Evolutionary conservation across 257 asterid genomes (phyloP), one percentile per base, ranked within the genome.

Genomic region (Ilex aquifolium): DNA sequence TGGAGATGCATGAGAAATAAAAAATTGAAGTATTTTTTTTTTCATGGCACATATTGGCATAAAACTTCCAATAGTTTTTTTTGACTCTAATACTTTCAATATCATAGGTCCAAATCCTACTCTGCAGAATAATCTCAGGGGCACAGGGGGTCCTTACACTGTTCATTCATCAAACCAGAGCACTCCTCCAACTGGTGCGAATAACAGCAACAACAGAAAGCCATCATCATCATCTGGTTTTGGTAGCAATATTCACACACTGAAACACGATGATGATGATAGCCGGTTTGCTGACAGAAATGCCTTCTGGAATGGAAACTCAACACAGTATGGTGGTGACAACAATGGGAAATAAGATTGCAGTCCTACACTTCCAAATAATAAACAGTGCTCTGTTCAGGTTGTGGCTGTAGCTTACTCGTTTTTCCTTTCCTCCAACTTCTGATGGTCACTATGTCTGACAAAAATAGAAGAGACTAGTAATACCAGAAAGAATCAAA

Each of bases 251-350:
- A 85, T 92, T 65, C 99, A 92, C 81, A 92, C 99, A 15, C 70
- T 92, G 68, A 87, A 75, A 66, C 96, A 76, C 6, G 84, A 79
- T 2, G 95, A 86, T 40, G 91, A 88, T 60, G 94, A 80, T 30
- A 48, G 56, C 21, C 82, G 69, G 30, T 84, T 75, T 65, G 66
- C 73, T 6, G 91, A 82, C 63, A 79, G 79, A 73, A 89, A 92
- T 60, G 69, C 84, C 48, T 92, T 83, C 69, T 92, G 99, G 99
- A 92, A 92, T 59, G 97, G 99, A 32, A 92, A 92, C 64, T 92
- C 99, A 8, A 89, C 99, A 2, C 90, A 92, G 62, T 92, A 31
- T 75, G 97, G 95, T 14, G 94, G 99, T 14, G 81, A 84, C 32
- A 75, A 73, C 53, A 83, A 83, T 69, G 77, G 73, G n/a, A 81